Evolutionary conservation across 1,284 basidiomycete genomes (phyloP).

Genomic region (Microbotryomycetes sp.): DNA sequence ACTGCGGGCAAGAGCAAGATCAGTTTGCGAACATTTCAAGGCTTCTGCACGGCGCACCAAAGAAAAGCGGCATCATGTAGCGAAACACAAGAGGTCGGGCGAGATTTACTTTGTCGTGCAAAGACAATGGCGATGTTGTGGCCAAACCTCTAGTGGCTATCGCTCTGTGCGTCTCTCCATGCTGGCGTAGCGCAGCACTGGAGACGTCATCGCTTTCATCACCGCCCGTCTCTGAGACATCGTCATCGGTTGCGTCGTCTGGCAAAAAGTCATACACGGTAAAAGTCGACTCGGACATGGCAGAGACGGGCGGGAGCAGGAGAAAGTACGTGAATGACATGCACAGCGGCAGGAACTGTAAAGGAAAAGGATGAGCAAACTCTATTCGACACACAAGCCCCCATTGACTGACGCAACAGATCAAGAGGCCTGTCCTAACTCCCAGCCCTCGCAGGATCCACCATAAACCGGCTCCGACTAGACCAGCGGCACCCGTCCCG

Average conservation of each 20-base stretch:
- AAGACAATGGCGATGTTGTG: slow-evolving; percentile 6
- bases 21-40: slow-evolving; percentile 12
- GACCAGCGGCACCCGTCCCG: slow-evolving; percentile 88
- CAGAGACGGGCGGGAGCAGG: slow-evolving; percentile 53
- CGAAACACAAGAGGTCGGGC: slow-evolving; percentile 33
- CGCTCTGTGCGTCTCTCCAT: slow-evolving; percentile 7
- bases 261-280: slow-evolving; percentile 43
- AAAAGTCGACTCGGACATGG: slow-evolving; percentile 36
- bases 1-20: slow-evolving; percentile 41
- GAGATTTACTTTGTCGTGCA: slow-evolving; percentile 31
- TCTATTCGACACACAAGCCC: slow-evolving; percentile 44
- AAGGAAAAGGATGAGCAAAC: not conserved
- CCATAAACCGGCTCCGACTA: slow-evolving; percentile 88
- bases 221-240: slow-evolving; percentile 37
- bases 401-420: slow-evolving; percentile 44
- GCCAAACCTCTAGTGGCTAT: not conserved
- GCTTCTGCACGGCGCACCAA: slow-evolving; percentile 2
- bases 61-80: slow-evolving; percentile 38
- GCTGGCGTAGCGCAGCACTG: not conserved
- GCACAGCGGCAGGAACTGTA: slow-evolving; percentile 65
- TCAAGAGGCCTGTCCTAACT: slow-evolving; percentile 69
- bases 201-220: slow-evolving; percentile 34
- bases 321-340: slow-evolving; percentile 64
- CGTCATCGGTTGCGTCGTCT: slow-evolving; percentile 44
- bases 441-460: slow-evolving; percentile 85